Conservation (phyloP, 495 filamentous ascomycete genomes). For the Bacidia gigantensis region DNA sequence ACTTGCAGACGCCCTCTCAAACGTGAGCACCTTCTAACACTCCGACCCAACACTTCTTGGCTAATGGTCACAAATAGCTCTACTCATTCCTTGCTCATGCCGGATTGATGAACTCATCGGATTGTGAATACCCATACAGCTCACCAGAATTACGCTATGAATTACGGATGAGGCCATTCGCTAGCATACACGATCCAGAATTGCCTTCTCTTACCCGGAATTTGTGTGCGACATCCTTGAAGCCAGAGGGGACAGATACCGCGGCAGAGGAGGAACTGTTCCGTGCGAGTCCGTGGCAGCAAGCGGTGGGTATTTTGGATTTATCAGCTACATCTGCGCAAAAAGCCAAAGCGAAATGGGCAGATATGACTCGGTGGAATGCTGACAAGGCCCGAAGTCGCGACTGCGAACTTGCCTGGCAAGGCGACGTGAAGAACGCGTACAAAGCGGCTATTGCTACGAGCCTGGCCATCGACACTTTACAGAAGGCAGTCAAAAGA, state of each 20-base stretch:
- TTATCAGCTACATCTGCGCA: slow-evolving; percentile 45
- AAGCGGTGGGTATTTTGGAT: slow-evolving; percentile 34
- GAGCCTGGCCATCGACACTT: slow-evolving; percentile 44
- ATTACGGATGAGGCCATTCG: slow-evolving; percentile 81
- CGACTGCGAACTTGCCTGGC: slow-evolving; percentile 45
- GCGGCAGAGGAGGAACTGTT: not conserved
- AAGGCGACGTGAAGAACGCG: slow-evolving; percentile 39
- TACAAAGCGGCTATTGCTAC: slow-evolving; percentile 53
- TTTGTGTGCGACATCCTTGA: slow-evolving; percentile 26
- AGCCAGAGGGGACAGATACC: slow-evolving; percentile 26
- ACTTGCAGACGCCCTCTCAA: slow-evolving; percentile 53
- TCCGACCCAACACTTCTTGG: not conserved
- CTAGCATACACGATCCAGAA: slow-evolving; percentile 52
- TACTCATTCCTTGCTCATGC: slow-evolving; percentile 54
- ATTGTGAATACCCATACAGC: slow-evolving; percentile 54
- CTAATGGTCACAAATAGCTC: slow-evolving; percentile 29
- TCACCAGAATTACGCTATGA: slow-evolving; percentile 62
- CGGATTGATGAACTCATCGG: slow-evolving; percentile 35
- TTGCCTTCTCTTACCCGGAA: slow-evolving; percentile 56
- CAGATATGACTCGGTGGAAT: slow-evolving; percentile 38
- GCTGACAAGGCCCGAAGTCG: slow-evolving; percentile 29
- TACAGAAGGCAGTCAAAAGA: slow-evolving; percentile 25
- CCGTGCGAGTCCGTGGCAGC: not conserved
- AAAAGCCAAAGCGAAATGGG: slow-evolving; percentile 51
- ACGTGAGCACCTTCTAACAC: slow-evolving; percentile 20